Conservation (phyloP, 768 basidiomycete species). For the Suillus lakei region DNA sequence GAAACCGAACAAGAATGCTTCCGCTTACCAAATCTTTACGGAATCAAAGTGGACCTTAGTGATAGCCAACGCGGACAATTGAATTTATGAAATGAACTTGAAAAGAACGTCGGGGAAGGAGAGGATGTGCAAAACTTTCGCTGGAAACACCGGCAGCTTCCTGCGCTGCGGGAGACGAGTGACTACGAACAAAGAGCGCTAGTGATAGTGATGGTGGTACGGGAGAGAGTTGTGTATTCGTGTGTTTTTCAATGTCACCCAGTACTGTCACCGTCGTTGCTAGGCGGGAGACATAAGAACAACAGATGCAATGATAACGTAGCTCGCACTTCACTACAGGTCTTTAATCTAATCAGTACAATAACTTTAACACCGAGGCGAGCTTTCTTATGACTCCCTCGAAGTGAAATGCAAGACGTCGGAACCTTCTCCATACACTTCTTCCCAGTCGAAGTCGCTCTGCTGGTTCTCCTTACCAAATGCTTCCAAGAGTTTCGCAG, state of each 20-base stretch:
- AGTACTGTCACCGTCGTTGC: slow-evolving; percentile 24
- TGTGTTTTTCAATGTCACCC: not conserved
- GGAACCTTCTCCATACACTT: slow-evolving; percentile 65
- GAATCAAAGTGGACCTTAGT: not conserved
- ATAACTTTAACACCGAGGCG: slow-evolving; percentile 7
- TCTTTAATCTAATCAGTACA: slow-evolving; percentile 18
- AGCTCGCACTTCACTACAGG: slow-evolving; percentile 5
- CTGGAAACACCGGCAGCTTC: slow-evolving; percentile 12
- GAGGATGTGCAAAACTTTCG: not conserved
- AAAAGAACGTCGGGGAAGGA: slow-evolving; percentile 16
- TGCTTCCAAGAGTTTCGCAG: slow-evolving; percentile 53
- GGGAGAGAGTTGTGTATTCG: slow-evolving; percentile 8
- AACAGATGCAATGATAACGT: slow-evolving; percentile 26
- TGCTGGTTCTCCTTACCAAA: slow-evolving; percentile 79
- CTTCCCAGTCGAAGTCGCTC: slow-evolving; percentile 74
- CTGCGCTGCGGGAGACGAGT: slow-evolving; percentile 16
- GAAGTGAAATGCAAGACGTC: slow-evolving; percentile 66
- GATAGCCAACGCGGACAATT: slow-evolving; percentile 4
- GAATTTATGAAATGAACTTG: too few relatives aligned
- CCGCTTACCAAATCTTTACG: slow-evolving; percentile 32
- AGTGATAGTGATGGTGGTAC: slow-evolving; percentile 5
- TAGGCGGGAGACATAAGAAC: slow-evolving; percentile 22
- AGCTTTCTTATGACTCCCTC: slow-evolving; percentile 20
- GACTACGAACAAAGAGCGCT: slow-evolving; percentile 1
- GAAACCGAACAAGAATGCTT: slow-evolving; percentile 24